Evolutionary conservation across 1,284 basidiomycete genomes (phyloP).

Genomic region (Exobasidium cylindrosporum): DNA sequence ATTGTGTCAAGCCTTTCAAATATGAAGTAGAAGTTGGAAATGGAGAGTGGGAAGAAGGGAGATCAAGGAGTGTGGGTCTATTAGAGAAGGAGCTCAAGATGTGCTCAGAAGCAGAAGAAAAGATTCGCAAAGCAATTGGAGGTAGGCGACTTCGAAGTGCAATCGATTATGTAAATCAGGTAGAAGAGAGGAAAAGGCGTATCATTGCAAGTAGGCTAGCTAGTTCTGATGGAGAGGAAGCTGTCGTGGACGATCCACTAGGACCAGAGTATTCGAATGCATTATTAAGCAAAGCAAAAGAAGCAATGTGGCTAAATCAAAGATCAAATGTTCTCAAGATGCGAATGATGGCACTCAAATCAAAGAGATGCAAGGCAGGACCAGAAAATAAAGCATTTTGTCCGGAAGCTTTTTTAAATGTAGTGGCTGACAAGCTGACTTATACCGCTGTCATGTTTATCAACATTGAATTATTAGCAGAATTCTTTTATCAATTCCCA

Average conservation of each 20-base stretch:
- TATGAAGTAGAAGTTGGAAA: constrained; percentile 79
- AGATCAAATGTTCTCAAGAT: constrained; percentile 78
- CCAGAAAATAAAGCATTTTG: constrained; percentile 84
- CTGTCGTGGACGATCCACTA: constrained; percentile 57
- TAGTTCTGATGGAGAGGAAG: background rate
- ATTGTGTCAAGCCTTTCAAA: constrained; percentile 99
- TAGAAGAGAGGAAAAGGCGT: constrained; percentile 79
- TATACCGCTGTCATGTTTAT: constrained; percentile 97
- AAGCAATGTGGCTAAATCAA: constrained; percentile 82
- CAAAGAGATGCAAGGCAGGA: constrained; percentile 79
- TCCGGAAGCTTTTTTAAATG: constrained; percentile 92
- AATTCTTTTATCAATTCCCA: constrained; percentile 99
- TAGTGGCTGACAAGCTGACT: constrained; percentile 93
- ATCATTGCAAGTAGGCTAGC: constrained; percentile 55
- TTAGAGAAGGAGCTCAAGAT: constrained; percentile 79
- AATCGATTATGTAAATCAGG: constrained; percentile 73
- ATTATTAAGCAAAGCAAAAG: constrained; percentile 66
- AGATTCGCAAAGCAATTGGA: constrained; percentile 81
- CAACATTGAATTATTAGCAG: constrained; percentile 81
- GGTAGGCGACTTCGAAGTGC: constrained; percentile 73
- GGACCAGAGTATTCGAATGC: constrained; percentile 73
- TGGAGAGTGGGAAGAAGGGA: constrained; percentile 84
- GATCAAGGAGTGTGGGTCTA: constrained; percentile 70
- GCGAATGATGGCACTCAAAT: constrained; percentile 76
- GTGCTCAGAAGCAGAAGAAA: constrained; percentile 81